Evolutionary conservation across 805 yeast species (phyloP).

Genomic region (Metschnikowia continentalis): DNA sequence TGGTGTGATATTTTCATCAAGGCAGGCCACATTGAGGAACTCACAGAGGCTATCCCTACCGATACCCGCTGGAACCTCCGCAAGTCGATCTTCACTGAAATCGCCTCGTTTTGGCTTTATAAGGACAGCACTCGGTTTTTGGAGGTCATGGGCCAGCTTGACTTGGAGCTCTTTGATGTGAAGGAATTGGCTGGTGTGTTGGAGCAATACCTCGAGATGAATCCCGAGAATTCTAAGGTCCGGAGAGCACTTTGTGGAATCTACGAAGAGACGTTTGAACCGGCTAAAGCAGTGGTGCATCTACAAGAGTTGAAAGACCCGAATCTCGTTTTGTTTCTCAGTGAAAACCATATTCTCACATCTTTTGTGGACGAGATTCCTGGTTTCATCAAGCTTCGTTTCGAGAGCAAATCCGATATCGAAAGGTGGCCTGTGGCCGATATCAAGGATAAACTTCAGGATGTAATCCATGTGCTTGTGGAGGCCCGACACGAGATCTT

Average conservation of each 20-base stretch:
- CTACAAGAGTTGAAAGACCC: slow-evolving; percentile 54
- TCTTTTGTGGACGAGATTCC: slow-evolving; percentile 49
- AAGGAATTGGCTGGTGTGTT: slow-evolving; percentile 41
- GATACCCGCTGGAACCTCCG: slow-evolving; percentile 33
- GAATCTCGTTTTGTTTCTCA: slow-evolving; percentile 52
- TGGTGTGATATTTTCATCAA: slow-evolving; percentile 56
- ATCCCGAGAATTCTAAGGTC: slow-evolving; percentile 18
- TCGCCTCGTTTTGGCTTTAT: slow-evolving; percentile 50
- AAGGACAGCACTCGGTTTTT: slow-evolving; percentile 29
- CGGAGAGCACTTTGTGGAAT: slow-evolving; percentile 48
- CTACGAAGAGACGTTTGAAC: slow-evolving; percentile 55
- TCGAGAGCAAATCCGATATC: slow-evolving; percentile 33
- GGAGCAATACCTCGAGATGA: slow-evolving; percentile 41
- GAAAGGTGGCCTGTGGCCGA: slow-evolving; percentile 37
- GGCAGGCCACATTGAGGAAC: slow-evolving; percentile 38
- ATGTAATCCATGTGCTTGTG: slow-evolving; percentile 52
- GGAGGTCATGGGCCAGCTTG: slow-evolving; percentile 54
- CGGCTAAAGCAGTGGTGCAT: slow-evolving; percentile 60
- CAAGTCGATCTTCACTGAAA: slow-evolving; percentile 24
- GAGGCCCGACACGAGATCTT: slow-evolving; percentile 61
- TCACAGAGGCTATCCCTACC: slow-evolving; percentile 57
- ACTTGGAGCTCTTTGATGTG: slow-evolving; percentile 47
- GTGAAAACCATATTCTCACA: slow-evolving; percentile 58
- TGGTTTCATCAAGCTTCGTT: slow-evolving; percentile 42
- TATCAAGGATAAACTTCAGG: slow-evolving; percentile 36